Base-by-base conservation (phyloP, 345 rosid genomes). In the Capsella bursapastoris region DNA sequence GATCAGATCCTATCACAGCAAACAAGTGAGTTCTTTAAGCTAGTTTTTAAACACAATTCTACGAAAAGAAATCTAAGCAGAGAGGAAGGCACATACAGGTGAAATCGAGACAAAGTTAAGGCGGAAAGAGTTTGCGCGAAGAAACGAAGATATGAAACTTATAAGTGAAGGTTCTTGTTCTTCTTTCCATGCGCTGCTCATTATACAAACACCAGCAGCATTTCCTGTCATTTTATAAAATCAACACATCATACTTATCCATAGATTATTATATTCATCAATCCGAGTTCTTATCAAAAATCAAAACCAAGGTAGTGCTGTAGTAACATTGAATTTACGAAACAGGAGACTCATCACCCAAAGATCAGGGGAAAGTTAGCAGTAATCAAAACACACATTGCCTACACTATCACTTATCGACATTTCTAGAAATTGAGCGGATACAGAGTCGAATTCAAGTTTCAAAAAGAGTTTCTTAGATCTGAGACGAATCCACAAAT, bases 81-180 rank as follows among this genome's bases (percentile, higher is more conserved):
- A 64, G 41, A 15, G 18, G 25, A 41, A 57, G 14, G 62, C n/a
- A 58, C 49, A 51, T 87, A 89, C 98, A n/a, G 97, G 97, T 27
- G 89, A 71, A n/a, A 94, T 82, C 0, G 90, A 90, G 68, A 91
- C 95, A 29, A 89, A 79, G 82, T 88, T 94, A 28, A 91, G 95
- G 6, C 96, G 91, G 77, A 90, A 94, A 57, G 87, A 88, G 72
- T 94, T 94, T 10, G 83, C 82, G 69, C 51, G 41, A 45, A 91
- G 92, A 77, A 88, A 94, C 29, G 93, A 66, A 44, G 95, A 83
- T 68, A 90, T 79, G 79, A 94, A 91, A 72, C 43, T 80, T 84
- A 91, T 87, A 66, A 91, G 84, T 6, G 91, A 82, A 3, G 85
- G 81, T 10, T 83, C 81, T 44, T 90, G 97, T 63, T 82, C 88